phyloP scores from a whole-genome alignment of 1,284 basidiomycete genomes.

The Cystobasidium pallidum region DNA sequence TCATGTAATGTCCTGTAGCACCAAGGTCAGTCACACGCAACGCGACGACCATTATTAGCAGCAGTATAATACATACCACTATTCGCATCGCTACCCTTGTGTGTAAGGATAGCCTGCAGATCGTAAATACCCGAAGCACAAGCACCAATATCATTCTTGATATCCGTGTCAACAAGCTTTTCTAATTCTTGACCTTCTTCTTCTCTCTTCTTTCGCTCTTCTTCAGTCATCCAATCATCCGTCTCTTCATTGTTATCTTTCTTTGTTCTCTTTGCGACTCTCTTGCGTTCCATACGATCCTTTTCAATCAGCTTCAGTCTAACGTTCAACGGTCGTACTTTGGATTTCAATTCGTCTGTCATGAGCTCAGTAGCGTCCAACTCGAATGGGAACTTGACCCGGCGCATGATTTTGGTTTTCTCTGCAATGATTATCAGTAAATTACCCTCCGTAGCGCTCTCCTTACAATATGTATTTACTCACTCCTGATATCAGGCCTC shows the following conservation, averaged over 20 bases:
- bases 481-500: conserved; percentile 78
- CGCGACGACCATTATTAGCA: conserved; percentile 42
- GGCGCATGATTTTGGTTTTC: conserved; percentile 66
- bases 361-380: conserved; percentile 83
- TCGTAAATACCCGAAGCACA: conserved; percentile 80
- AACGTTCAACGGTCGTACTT: conserved; percentile 61
- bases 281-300: conserved; percentile 79
- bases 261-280: conserved; percentile 76
- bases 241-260: conserved; percentile 55
- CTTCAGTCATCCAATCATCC: conserved; percentile 52
- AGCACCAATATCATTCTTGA: conserved; percentile 71
- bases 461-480: conserved; percentile 93
- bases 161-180: conserved; percentile 65
- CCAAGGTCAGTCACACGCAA: conserved; percentile 72
- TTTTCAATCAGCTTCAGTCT: conserved; percentile 78
- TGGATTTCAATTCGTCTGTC: conserved; percentile 68
- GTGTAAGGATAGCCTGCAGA: conserved; percentile 87
- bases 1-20: conserved; percentile 47
- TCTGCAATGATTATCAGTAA: conserved; percentile 34
- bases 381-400: conserved; percentile 87
- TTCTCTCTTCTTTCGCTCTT: conserved; percentile 55
- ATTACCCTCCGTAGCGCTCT: conserved; percentile 45
- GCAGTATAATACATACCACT: conserved; percentile 85
- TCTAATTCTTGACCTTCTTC: conserved; percentile 70
- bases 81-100: conserved; percentile 64